These are phyloP conservation scores for Cryptococcus amylolentus DNA, from an alignment of 1,284 basidiomycete genomes.

Conservation along the genomic window DNA sequence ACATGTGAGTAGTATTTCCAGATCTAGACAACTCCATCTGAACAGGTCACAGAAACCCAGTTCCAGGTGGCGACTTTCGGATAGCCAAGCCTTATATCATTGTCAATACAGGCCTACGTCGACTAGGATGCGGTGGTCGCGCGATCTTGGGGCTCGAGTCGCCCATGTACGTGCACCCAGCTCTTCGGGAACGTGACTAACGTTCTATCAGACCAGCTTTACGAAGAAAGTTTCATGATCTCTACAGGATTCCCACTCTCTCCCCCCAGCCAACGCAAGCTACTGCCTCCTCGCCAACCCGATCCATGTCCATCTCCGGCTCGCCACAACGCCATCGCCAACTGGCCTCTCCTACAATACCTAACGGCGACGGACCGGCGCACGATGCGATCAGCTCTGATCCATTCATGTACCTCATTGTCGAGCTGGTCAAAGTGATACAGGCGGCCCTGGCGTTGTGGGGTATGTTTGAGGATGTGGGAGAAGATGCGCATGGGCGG, in stretches of 20 bases:
- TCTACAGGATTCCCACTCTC: slow-evolving; percentile 36
- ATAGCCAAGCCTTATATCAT: slow-evolving; percentile 40
- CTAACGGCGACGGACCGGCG: neutral
- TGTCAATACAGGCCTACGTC: slow-evolving; percentile 42
- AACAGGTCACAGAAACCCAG: slow-evolving; percentile 18
- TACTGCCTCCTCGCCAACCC: slow-evolving; percentile 28
- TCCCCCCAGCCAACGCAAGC: slow-evolving; percentile 13
- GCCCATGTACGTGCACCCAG: slow-evolving; percentile 27
- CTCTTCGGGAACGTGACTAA: neutral
- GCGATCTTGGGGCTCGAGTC: slow-evolving; percentile 43
- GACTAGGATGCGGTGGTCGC: slow-evolving; percentile 45
- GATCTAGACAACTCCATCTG: neutral
- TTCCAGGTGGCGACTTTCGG: slow-evolving; percentile 41
- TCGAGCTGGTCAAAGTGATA: slow-evolving; percentile 43
- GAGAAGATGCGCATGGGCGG: slow-evolving; percentile 22
- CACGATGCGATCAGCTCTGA: slow-evolving; percentile 19
- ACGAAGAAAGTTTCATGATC: slow-evolving; percentile 42
- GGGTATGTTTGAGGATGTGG: slow-evolving; percentile 29
- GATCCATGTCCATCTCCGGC: neutral
- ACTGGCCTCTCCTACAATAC: neutral
- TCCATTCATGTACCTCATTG: slow-evolving; percentile 35
- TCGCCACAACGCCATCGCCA: neutral
- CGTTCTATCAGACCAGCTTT: slow-evolving; percentile 29
- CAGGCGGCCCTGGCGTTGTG: slow-evolving; percentile 40
- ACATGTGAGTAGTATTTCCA: slow-evolving; percentile 29